These are phyloP conservation scores for Naematelia aurantialba DNA, from an alignment of 768 basidiomycete species.

Conservation along the genomic window DNA sequence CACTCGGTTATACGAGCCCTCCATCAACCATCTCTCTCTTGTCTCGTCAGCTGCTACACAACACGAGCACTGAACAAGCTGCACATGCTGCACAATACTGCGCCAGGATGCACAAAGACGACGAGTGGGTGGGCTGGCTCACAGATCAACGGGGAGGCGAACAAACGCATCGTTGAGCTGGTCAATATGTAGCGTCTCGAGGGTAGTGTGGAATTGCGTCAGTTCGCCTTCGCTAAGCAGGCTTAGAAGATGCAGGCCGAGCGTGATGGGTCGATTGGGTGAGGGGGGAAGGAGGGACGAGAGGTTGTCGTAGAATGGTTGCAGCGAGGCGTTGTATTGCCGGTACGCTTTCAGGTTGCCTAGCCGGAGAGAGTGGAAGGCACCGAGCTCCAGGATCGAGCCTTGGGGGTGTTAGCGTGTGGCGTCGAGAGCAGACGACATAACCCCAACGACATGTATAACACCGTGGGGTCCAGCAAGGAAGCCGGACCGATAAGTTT, in stretches of 20 bases:
- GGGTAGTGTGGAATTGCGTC: slow-evolving; percentile 93
- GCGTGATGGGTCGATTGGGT: slow-evolving; percentile 77
- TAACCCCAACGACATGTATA: too few species aligned
- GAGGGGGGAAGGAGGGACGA: slow-evolving; percentile 64
- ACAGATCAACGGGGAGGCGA: slow-evolving; percentile 48
- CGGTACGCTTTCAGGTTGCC: slow-evolving; percentile 89
- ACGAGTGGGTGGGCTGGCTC: slow-evolving; percentile 5
- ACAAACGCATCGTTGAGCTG: slow-evolving; percentile 48
- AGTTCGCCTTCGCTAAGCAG: slow-evolving; percentile 86
- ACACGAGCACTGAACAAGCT: too few species aligned
- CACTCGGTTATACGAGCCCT: slow-evolving; percentile 95
- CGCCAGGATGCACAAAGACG: too few species aligned
- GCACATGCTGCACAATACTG: too few species aligned
- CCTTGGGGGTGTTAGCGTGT: slow-evolving; percentile 56
- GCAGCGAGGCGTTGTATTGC: slow-evolving; percentile 64
- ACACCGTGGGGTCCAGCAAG: too few species aligned
- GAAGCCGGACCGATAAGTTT: too few species aligned
- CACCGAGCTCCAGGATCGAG: slow-evolving; percentile 91
- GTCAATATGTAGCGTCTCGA: slow-evolving; percentile 67
- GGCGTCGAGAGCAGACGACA: too few species aligned
- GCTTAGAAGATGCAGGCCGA: slow-evolving; percentile 89
- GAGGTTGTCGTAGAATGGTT: slow-evolving; percentile 31
- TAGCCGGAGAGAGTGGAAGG: slow-evolving; percentile 84
- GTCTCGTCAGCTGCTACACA: background rate
- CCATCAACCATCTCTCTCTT: slow-evolving; percentile 94